Percentiles rank a stretch among this genome's conserved stretches.
Conservation (phyloP, 2,329 filamentous ascomycete genomes). For the Claviceps sp. region DNA sequence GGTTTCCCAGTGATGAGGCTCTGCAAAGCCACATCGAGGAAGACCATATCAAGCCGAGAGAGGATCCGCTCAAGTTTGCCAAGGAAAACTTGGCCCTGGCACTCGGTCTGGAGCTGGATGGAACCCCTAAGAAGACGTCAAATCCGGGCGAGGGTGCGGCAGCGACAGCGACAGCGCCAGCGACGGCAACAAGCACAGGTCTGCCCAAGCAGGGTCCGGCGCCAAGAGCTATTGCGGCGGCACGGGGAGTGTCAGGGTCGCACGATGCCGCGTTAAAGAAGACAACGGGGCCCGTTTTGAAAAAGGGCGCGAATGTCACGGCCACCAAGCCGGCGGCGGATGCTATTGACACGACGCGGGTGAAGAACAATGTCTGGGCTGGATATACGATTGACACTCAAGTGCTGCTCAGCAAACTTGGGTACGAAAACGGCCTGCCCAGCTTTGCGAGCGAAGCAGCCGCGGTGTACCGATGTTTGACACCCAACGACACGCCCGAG, state of each 20-base stretch:
- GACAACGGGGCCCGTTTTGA: slow-evolving; percentile 33
- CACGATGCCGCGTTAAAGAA: slow-evolving; percentile 37
- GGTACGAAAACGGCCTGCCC: slow-evolving; percentile 20
- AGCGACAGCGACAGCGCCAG: slow-evolving; percentile 22
- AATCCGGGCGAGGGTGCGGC: slow-evolving; percentile 18
- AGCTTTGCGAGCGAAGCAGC: slow-evolving; percentile 26
- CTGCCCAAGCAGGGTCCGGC: slow-evolving; percentile 36
- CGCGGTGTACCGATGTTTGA: slow-evolving; percentile 33
- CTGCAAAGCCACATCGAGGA: slow-evolving; percentile 41
- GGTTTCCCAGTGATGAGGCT: slow-evolving; percentile 41
- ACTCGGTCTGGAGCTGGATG: slow-evolving; percentile 40
- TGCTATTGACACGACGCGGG: neutral
- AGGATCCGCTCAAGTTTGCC: slow-evolving; percentile 41
- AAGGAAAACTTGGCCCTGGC: slow-evolving; percentile 34
- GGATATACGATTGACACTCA: slow-evolving; percentile 38
- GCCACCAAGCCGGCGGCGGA: slow-evolving; percentile 14
- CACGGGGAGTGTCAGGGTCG: slow-evolving; percentile 29
- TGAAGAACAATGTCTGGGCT: slow-evolving; percentile 21
- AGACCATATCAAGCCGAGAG: slow-evolving; percentile 42
- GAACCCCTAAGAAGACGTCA: slow-evolving; percentile 23
- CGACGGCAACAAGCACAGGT: slow-evolving; percentile 28
- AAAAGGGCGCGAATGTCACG: slow-evolving; percentile 25
- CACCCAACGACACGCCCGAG: slow-evolving; percentile 51
- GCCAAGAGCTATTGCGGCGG: slow-evolving; percentile 27
- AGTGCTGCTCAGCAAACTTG: slow-evolving; percentile 20